Conservation (phyloP, 352 stramenopile genomes). For the Globisporangium camurandrum region DNA sequence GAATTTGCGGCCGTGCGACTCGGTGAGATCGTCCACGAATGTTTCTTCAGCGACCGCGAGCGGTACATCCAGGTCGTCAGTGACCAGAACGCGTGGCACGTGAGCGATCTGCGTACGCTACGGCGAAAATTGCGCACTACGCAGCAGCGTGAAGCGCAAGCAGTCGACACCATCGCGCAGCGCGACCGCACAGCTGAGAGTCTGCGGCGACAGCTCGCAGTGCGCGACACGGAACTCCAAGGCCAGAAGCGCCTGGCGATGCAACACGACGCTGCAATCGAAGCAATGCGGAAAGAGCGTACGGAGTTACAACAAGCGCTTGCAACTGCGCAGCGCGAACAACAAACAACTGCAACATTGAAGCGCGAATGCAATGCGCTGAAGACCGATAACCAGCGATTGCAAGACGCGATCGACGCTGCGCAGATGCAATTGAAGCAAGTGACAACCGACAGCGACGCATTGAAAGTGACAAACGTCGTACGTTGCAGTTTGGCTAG, state of each 20-base stretch:
- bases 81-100: constrained; percentile 66
- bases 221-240: constrained; percentile 31
- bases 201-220: constrained; percentile 34
- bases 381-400: constrained; percentile 19
- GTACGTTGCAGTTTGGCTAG: neutral
- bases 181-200: constrained; percentile 31
- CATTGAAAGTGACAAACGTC: constrained; percentile 19
- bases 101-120: constrained; percentile 45
- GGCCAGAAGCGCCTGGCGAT: constrained; percentile 27
- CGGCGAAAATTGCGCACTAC: constrained; percentile 35
- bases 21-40: constrained; percentile 59
- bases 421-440: constrained; percentile 20
- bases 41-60: constrained; percentile 59
- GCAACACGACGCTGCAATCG: constrained; percentile 17
- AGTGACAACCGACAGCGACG: constrained; percentile 14
- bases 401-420: no score
- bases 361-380: constrained; percentile 31
- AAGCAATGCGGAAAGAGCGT: constrained; percentile 24
- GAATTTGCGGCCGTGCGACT: constrained; percentile 56
- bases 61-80: constrained; percentile 65
- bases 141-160: constrained; percentile 27
- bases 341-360: constrained; percentile 26
- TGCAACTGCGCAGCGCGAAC: constrained; percentile 17
- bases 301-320: constrained; percentile 28
- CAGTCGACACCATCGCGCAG: constrained; percentile 35